These are phyloP conservation scores for Ensete glaucum DNA, from an alignment of 176 grass and related monocot species.

Conservation along the genomic window DNA sequence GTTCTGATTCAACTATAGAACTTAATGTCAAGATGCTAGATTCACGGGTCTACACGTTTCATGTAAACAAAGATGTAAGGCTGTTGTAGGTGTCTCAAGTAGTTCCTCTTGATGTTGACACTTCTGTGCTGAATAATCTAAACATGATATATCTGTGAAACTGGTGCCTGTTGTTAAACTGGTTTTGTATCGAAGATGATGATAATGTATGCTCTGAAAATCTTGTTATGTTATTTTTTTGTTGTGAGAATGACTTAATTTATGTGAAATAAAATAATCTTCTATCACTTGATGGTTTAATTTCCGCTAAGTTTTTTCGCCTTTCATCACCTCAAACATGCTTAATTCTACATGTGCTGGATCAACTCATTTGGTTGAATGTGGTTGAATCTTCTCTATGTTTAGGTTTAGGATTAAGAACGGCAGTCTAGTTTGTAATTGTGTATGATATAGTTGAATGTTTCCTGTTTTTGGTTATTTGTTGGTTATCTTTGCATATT, in stretches of 20 bases:
- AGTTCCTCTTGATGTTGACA: neutral
- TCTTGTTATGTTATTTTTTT: no score
- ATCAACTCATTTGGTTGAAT: neutral
- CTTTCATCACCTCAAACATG: no score
- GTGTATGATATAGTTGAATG: neutral
- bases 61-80: constrained; percentile 52
- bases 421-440: neutral
- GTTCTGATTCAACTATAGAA: constrained; percentile 41
- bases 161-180: no score
- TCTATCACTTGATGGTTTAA: no score
- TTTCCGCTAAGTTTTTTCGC: no score
- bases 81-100: neutral
- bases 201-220: no score
- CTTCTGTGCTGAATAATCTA: neutral
- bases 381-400: neutral
- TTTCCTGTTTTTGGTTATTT: neutral
- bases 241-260: no score
- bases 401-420: neutral
- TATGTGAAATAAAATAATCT: no score
- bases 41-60: constrained; percentile 60
- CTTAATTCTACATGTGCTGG: no score
- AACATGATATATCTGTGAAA: no score
- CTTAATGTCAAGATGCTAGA: constrained; percentile 94
- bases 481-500: no score
- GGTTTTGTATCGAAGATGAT: no score